Evolutionary conservation across 768 basidiomycete genomes (phyloP).

Genomic region (Tricholomella constricta): DNA sequence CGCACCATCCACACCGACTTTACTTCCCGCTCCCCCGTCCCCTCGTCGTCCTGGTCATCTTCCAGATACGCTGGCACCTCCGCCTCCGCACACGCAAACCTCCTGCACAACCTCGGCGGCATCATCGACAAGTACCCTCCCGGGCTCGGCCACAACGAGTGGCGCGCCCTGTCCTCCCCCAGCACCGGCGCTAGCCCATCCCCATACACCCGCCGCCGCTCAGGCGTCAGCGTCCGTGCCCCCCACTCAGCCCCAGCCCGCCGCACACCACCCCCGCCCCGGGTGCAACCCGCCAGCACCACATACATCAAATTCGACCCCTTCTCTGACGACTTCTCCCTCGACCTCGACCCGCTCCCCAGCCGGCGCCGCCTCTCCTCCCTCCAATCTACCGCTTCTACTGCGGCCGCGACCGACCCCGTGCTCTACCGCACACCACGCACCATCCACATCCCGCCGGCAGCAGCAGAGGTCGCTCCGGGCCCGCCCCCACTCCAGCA

Average conservation of each 20-base stretch:
- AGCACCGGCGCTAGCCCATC: constrained; percentile 3
- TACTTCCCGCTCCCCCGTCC: constrained; percentile 20
- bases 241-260: constrained; percentile 6
- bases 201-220: constrained; percentile 12
- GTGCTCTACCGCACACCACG: constrained; percentile 14
- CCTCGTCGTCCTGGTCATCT: constrained; percentile 9
- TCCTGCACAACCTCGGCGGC: constrained; percentile 20
- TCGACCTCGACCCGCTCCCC: neutral
- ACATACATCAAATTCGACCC: constrained; percentile 23
- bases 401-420: neutral
- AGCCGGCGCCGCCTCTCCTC: neutral
- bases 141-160: constrained; percentile 12
- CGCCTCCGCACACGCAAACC: constrained; percentile 16
- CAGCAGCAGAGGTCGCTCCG: neutral
- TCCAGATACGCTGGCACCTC: constrained; percentile 11
- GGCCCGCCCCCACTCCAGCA: neutral
- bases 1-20: constrained; percentile 44
- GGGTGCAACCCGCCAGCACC: constrained; percentile 7
- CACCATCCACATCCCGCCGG: constrained; percentile 5
- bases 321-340: constrained; percentile 20
- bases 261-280: constrained; percentile 6
- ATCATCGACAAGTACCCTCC: constrained; percentile 26
- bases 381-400: no score
- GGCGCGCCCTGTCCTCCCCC: constrained; percentile 5
- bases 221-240: constrained; percentile 2